Conservation (phyloP, 495 filamentous ascomycete genomes). For the Apiosordaria backusii region DNA sequence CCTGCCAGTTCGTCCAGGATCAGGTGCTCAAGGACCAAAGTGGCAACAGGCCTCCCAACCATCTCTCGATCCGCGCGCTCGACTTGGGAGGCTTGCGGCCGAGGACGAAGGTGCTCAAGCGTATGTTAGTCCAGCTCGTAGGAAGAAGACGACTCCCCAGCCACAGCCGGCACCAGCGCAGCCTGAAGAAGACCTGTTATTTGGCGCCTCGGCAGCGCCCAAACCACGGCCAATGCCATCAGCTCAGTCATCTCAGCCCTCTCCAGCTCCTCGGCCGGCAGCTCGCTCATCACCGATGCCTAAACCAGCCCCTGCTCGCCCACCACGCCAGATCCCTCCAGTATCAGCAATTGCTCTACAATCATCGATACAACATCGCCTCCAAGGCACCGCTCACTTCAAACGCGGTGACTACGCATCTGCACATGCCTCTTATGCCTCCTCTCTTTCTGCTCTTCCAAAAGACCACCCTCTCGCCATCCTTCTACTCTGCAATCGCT, state of each 20-base stretch:
- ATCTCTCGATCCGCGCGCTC: slow-evolving; percentile 52
- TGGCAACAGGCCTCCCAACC: slow-evolving; percentile 47
- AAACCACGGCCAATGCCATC: slow-evolving; percentile 24
- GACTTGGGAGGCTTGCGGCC: slow-evolving; percentile 63
- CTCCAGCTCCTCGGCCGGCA: slow-evolving; percentile 33
- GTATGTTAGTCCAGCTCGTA: slow-evolving; percentile 84
- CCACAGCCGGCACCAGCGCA: slow-evolving; percentile 40
- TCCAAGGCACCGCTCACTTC: slow-evolving; percentile 79
- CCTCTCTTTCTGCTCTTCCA: slow-evolving; percentile 70
- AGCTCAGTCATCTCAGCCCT: slow-evolving; percentile 28
- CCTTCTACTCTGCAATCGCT: slow-evolving; percentile 84
- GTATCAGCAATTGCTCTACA: slow-evolving; percentile 65
- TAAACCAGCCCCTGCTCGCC: slow-evolving; percentile 35
- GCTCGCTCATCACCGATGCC: slow-evolving; percentile 41
- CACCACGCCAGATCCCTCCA: slow-evolving; percentile 62
- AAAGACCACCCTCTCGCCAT: slow-evolving; percentile 80
- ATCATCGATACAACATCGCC: slow-evolving; percentile 69
- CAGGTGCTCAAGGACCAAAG: slow-evolving; percentile 32
- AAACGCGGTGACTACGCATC: slow-evolving; percentile 89
- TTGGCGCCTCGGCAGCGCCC: slow-evolving; percentile 37
- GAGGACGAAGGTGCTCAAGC: slow-evolving; percentile 82
- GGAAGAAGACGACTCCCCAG: slow-evolving; percentile 60
- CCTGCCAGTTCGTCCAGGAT: slow-evolving; percentile 29
- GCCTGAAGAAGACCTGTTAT: slow-evolving; percentile 57
- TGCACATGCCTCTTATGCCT: slow-evolving; percentile 77